Base-by-base conservation (phyloP, 1,284 basidiomycete genomes). In the Pascua guehoae region DNA sequence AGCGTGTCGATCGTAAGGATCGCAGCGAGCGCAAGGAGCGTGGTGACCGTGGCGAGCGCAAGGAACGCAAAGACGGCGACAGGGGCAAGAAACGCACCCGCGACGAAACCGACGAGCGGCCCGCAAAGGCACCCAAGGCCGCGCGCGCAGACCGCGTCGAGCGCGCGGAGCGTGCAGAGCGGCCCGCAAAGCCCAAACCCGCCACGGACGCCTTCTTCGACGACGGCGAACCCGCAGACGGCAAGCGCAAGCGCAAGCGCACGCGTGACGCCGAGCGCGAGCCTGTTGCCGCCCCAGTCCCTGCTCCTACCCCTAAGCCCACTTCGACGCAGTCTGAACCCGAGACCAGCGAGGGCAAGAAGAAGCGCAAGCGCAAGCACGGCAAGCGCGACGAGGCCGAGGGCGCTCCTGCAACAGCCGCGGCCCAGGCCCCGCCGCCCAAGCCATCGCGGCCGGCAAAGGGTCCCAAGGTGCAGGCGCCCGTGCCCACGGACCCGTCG, bases 331-430 rank as follows among this genome's bases (percentile, higher is more conserved):
- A n/a, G 14, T 32, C 36, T 15, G 32, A 17, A 32, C 32, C 16
- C 32, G 56, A 51, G 36, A 49, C 49, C 5, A n/a, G n/a, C n/a
- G 47, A 44, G 14, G 40, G 44, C 0, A 55, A 57, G 42, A 58
- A 68, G 51, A 60, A 62, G 50, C 59, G 59, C 47, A 57, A 57
- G 59, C 59, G 54, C 45, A 62, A 61, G 53, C 51, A 51, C 24
- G 50, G 44, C 44, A 48, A 53, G 17, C 24, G 43, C 9, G 41
- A 45, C 32, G 52, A 53, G 38, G 41, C 14, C 44, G 47, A 52
- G 36, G 40, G 53, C 12, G 55, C 47, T 8, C 43, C 36, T 2
- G 53, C 51, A 41, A 24, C 50, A 37, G 54, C 49, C 5, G 44
- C 48, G 8, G 36, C 44, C n/a, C 39, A 54, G 4, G n/a, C n/a